These are phyloP conservation scores for Acacia melanoxylon DNA, from an alignment of 306 rosid species.

Conservation along the genomic window DNA sequence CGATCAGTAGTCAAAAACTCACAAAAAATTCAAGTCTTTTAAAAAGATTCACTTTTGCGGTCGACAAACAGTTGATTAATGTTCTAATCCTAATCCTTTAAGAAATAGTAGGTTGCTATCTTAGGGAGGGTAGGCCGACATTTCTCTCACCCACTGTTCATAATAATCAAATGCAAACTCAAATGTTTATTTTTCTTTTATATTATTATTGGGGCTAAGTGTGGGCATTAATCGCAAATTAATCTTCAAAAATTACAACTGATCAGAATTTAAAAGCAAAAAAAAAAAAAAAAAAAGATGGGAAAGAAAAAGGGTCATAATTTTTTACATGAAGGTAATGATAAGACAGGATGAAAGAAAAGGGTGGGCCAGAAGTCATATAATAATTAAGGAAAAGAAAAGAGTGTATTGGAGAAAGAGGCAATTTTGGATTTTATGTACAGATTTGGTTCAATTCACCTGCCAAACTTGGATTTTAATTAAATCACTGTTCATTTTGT, in stretches of 20 bases:
- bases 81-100: neutral
- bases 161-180: neutral
- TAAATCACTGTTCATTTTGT: neutral
- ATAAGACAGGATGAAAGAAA: neutral
- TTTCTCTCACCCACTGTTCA: neutral
- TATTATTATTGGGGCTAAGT: neutral
- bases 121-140: slow-evolving; percentile 4
- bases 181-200: neutral
- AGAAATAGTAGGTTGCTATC: neutral
- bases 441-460: slow-evolving; percentile 27
- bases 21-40: neutral
- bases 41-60: neutral
- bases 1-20: neutral
- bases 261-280: neutral
- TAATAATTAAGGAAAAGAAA: slow-evolving; percentile 12
- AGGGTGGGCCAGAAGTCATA: slow-evolving; percentile 6
- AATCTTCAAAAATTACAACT: neutral
- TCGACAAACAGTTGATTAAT: neutral
- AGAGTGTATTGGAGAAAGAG: neutral
- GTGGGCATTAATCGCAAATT: neutral
- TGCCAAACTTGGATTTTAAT: neutral
- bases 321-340: neutral
- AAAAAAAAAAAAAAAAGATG: neutral
- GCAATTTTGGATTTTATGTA: neutral
- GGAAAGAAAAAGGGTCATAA: neutral